Base-by-base conservation (phyloP, 768 basidiomycete genomes). In the Russula lepida region DNA sequence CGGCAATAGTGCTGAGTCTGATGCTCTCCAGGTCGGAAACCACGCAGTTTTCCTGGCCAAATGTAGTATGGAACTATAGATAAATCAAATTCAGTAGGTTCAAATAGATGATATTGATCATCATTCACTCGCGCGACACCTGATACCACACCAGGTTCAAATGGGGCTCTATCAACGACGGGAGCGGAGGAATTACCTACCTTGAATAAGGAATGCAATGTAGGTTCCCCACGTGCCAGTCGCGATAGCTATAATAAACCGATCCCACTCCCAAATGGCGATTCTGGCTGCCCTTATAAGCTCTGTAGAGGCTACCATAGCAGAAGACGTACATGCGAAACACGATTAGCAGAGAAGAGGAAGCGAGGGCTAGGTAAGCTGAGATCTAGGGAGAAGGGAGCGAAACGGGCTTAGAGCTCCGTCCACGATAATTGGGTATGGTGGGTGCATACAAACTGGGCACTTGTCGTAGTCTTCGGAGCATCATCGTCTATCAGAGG, bases 241-340 rank as follows among this genome's bases (percentile, higher is more conserved):
- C 39, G 37, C n/a, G 33, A 35, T 53, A 0, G 27, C 37, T 9
- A 28, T 1, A 9, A 41, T 6, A 13, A n/a, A 19, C 25, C 12
- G 41, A 2, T 54, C 7, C 6, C 8, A n/a, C 8, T 43, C n/a
- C 53, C 39, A 54, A 30, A 43, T 41, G 19, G 53, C 53, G 11
- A 54, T 28, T 37, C 53, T 54, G 17, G 11, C 5, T 1, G 15
- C 5, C 3, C 2, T 27, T 2, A 17, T 39, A 6, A 54, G 53
- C 17, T 21, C 3, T 15, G 17, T 3, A 27, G 8, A 30, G 48
- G 3, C 8, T 4, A 4, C 9, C 11, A 4, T 6, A 33, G 21
- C 13, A 21, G 35, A 15, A 17, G 33, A 60, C 59, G 35, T 19
- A 60, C 59, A 60, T 32, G 35, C 59, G 59, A 48, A 60, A 15